phyloP scores from a whole-genome alignment of 768 basidiomycete species.

The Dictyophora rubrovolvata region DNA sequence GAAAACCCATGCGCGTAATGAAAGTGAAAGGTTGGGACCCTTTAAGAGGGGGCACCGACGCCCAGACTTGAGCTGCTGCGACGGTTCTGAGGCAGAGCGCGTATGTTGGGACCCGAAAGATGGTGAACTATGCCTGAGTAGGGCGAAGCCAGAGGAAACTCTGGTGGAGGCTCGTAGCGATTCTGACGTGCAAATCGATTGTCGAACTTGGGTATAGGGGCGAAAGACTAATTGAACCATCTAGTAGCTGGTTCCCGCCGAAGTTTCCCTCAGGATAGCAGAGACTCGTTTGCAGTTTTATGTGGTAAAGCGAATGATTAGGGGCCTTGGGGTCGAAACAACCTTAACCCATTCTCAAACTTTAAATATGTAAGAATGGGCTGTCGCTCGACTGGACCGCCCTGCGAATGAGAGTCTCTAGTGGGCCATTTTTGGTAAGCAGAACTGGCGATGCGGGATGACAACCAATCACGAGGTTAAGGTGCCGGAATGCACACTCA shows the following conservation, averaged over 20 bases:
- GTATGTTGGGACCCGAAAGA: conserved; percentile 83
- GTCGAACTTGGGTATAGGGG: conserved; percentile 93
- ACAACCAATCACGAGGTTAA: conserved; percentile 67
- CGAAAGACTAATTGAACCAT: conserved; percentile 95
- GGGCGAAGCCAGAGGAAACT: conserved; percentile 93
- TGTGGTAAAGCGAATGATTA: conserved; percentile 80
- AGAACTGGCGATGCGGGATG: conserved; percentile 65
- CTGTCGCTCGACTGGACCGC: conserved; percentile 40
- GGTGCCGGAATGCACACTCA: conserved; percentile 75
- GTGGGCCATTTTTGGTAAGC: conserved; percentile 68
- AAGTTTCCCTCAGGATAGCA: conserved; percentile 77
- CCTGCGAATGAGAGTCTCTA: conserved; percentile 57
- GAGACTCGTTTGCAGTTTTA: conserved; percentile 46
- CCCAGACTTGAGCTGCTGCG: conserved; percentile 65
- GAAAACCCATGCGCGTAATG: too few relatives aligned
- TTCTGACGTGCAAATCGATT: conserved; percentile 96
- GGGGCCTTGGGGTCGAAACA: conserved; percentile 83
- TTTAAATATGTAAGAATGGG: conserved; percentile 53
- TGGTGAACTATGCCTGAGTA: conserved; percentile 86
- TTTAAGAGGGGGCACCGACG: conserved; percentile 68
- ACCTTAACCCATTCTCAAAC: conserved; percentile 78
- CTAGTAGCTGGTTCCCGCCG: conserved; percentile 88
- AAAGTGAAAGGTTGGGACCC: too few relatives aligned
- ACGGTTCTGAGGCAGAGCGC: conserved; percentile 73
- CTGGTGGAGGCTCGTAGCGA: conserved; percentile 92